A percentile compares a stretch with the other conserved stretches of the same genome.
Conservation (phyloP, 257 asterid species). For the Mitragyna speciosa region DNA sequence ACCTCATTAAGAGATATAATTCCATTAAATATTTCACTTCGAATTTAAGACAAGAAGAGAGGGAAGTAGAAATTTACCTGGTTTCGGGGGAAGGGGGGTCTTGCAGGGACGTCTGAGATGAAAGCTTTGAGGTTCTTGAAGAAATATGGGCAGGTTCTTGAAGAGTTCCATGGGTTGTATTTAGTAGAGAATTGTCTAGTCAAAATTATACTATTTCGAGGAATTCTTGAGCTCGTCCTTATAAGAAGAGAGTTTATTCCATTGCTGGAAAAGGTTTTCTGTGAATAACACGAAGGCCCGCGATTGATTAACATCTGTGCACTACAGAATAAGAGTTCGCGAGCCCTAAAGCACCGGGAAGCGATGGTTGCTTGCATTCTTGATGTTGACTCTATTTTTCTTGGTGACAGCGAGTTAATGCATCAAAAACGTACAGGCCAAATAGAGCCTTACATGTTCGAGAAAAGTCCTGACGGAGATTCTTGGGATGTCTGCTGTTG, state of each 20-base stretch:
- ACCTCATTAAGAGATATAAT: background rate
- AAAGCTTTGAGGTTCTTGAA: slow-evolving; percentile 55
- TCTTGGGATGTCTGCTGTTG: background rate
- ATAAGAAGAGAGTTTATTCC: slow-evolving; percentile 6
- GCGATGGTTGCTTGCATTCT: slow-evolving; percentile 32
- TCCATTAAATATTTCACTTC: background rate
- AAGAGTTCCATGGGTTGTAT: slow-evolving; percentile 44
- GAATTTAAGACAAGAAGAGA: background rate
- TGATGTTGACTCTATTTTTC: background rate
- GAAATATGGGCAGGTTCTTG: slow-evolving; percentile 39
- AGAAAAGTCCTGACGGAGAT: background rate
- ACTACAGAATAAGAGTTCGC: slow-evolving; percentile 21
- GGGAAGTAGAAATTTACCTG: slow-evolving; percentile 31
- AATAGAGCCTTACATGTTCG: slow-evolving; percentile 2
- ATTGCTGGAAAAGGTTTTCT: background rate
- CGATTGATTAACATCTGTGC: slow-evolving; percentile 16
- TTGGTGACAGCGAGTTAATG: background rate
- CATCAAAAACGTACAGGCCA: background rate
- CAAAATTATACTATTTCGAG: slow-evolving; percentile 16
- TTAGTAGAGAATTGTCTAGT: slow-evolving; percentile 38
- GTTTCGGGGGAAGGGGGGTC: slow-evolving; percentile 36
- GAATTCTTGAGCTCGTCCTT: background rate
- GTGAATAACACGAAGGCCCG: slow-evolving; percentile 8
- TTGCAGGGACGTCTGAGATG: slow-evolving; percentile 63
- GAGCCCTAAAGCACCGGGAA: slow-evolving; percentile 31